Evolutionary conservation across 2,329 filamentous ascomycete species (phyloP), one percentile per base, ranked within the genome.

Genomic region (Blumeriella jaapii): DNA sequence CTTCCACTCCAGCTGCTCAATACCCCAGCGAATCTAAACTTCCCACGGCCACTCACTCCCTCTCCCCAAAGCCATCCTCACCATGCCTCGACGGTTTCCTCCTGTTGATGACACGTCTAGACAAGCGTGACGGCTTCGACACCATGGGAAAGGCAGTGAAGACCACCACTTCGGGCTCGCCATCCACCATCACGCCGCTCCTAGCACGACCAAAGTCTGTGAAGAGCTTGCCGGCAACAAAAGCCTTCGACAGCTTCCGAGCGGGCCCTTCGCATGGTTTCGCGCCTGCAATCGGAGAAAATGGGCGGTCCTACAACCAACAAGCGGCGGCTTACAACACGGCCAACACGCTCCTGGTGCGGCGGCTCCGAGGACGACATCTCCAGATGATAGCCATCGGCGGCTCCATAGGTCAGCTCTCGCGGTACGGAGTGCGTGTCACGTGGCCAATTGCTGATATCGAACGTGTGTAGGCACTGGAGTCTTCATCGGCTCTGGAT

Each of bases 321-420:
- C 78, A 86, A 55, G 59, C 58, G 29, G 74, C 72, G 0, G 69
- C 68, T 0, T 61, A 62, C 15, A 68, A 68, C 36, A 87, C 84
- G 1, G 81, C 83, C 7, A 69, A 78, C 45, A 78, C 83, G 29
- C 74, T 78, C 5, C 67, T 96, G 31, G 74, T 80, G 29, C 69
- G 85, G 53, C 78, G 74, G 57, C 61, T 93, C 48, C 91, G 91
- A 61, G 78, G 78, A 19, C 69, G 86, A 25, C 89, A 95, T 64
- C 58, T 95, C 55, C 87, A 95, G 64, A 95, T 95, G 87, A 95
- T 95, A 65, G 89, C 89, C 12, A 93, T 95, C 47, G 86, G 86
- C 51, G 86, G 87, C 28, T 89, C 82, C 10, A 93, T 95, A 52
- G 82, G 82, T 74, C 63, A 9, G 13, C 20, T 31, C 31, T 29